Percentiles rank a stretch among this genome's conserved stretches.
These are phyloP conservation scores for Camellia granthamiana DNA, from an alignment of 148 eudicot species.

Conservation along the genomic window DNA sequence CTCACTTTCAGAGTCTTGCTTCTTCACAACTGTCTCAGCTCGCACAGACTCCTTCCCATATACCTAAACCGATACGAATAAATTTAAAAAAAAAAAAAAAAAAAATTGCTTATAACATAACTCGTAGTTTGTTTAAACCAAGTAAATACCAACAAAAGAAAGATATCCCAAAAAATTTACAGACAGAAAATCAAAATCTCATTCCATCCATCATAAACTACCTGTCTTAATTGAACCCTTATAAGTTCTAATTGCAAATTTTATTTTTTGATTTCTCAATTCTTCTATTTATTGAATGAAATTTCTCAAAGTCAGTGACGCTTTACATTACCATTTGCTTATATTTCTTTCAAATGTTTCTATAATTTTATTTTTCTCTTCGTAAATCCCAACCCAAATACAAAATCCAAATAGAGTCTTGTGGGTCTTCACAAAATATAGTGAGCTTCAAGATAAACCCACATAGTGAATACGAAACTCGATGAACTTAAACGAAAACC, in stretches of 20 bases:
- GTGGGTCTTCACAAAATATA: neutral
- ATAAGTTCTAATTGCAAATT: neutral
- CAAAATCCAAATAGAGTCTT: too few relatives aligned
- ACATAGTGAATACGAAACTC: too few relatives aligned
- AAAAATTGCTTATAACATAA: neutral
- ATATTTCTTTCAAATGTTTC: too few relatives aligned
- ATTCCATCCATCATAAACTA: neutral
- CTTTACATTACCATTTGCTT: neutral
- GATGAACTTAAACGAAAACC: too few relatives aligned
- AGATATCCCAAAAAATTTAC: neutral
- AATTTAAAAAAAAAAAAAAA: neutral
- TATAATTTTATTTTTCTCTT: too few relatives aligned
- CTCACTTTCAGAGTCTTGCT: constrained; percentile 14
- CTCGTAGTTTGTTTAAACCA: neutral
- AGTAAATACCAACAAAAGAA: neutral
- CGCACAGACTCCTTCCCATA: constrained; percentile 13
- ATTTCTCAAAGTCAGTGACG: neutral
- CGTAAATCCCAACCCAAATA: too few relatives aligned
- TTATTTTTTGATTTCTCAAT: neutral
- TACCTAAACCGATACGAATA: constrained; percentile 1
- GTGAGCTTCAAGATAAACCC: constrained; percentile 3
- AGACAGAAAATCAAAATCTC: neutral
- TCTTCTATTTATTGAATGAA: neutral
- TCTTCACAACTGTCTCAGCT: neutral
- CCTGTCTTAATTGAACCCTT: neutral